phyloP scores from a whole-genome alignment of 2,329 filamentous ascomycete species.

The Herpotrichia juniperi region DNA sequence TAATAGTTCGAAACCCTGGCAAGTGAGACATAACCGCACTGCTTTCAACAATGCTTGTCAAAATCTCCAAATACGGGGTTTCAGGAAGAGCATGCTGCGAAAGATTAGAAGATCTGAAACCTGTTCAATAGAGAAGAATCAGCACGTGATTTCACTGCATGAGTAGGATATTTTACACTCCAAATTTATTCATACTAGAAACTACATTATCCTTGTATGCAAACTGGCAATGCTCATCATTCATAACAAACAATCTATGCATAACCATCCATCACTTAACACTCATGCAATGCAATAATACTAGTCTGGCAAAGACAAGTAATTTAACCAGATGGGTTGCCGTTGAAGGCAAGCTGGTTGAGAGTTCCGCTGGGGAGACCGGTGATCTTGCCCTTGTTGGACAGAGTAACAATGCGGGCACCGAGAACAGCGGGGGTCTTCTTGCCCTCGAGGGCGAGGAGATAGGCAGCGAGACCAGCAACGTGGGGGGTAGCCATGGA shows the following conservation, averaged over 20 bases:
- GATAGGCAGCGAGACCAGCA: conserved; percentile 72
- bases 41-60: too few relatives aligned
- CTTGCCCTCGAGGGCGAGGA: conserved; percentile 60
- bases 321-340: conserved; percentile 28
- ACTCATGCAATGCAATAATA: neutral
- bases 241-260: neutral
- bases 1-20: too few relatives aligned
- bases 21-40: too few relatives aligned
- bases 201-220: too few relatives aligned
- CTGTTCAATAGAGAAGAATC: too few relatives aligned
- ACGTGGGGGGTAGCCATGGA: conserved; percentile 74
- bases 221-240: neutral
- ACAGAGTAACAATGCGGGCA: conserved; percentile 52
- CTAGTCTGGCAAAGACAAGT: neutral
- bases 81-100: too few relatives aligned
- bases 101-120: too few relatives aligned
- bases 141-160: too few relatives aligned
- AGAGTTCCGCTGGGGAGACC: conserved; percentile 52
- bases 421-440: conserved; percentile 56
- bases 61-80: too few relatives aligned
- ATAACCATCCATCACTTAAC: neutral
- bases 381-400: conserved; percentile 50
- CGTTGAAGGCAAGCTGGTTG: conserved; percentile 65
- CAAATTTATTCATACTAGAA: too few relatives aligned
- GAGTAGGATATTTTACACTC: too few relatives aligned